These are phyloP conservation scores for Colletotrichum horii DNA, from an alignment of 2,329 filamentous ascomycete species.

Conservation along the genomic window DNA sequence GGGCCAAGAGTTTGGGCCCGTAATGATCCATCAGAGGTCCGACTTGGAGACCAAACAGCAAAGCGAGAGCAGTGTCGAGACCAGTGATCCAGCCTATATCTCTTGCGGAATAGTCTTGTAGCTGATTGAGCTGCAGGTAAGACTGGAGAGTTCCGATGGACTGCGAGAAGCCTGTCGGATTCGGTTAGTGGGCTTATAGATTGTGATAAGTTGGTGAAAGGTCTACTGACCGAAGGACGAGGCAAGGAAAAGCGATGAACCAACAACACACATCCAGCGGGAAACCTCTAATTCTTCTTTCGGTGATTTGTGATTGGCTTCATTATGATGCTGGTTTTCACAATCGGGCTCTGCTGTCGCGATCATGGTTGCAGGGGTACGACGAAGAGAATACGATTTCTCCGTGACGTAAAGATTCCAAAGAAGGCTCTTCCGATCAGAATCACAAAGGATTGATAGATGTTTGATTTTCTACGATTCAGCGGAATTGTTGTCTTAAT, in stretches of 20 bases:
- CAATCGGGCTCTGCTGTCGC: neutral
- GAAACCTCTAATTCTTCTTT: neutral
- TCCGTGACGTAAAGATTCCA: neutral
- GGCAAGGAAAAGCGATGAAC: neutral
- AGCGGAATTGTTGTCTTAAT: neutral
- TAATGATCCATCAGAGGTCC: conserved; percentile 53
- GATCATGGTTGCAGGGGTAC: neutral
- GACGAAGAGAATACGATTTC: neutral
- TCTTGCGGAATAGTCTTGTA: conserved; percentile 41
- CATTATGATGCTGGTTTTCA: neutral
- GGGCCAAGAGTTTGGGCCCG: conserved; percentile 43
- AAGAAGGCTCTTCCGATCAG: neutral
- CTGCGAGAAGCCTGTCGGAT: conserved; percentile 53
- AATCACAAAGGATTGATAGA: neutral
- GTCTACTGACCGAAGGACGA: neutral
- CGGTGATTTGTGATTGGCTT: neutral
- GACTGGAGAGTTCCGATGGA: conserved; percentile 51
- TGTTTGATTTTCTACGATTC: neutral
- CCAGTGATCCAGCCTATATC: conserved; percentile 56
- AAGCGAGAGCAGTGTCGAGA: conserved; percentile 46
- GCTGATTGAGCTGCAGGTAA: conserved; percentile 48
- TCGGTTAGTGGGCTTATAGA: no score
- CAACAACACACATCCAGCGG: neutral
- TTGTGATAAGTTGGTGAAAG: neutral
- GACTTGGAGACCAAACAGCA: conserved; percentile 50